A percentile compares a stretch with the other conserved stretches of the same genome.
Conservation (phyloP, 805 yeast genomes). For the Metschnikowia noctiluminum region DNA sequence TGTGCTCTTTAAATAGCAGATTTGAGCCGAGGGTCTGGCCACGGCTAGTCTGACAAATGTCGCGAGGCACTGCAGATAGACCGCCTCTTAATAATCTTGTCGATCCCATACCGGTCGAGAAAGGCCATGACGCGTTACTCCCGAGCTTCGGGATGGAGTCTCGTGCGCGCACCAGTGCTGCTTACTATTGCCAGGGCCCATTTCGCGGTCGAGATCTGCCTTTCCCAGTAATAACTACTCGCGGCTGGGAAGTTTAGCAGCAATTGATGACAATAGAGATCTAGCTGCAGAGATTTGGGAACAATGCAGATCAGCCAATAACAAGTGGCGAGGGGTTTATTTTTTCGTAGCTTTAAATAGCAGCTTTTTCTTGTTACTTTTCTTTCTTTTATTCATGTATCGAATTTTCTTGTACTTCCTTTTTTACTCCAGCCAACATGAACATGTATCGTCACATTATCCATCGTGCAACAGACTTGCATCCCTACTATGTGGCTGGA, state of each 20-base stretch:
- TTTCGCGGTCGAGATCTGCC: slow-evolving; percentile 6
- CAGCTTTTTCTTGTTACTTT: too few species aligned
- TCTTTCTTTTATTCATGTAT: too few species aligned
- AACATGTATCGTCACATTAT: too few species aligned
- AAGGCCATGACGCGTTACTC: neutral
- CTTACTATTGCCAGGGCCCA: slow-evolving; percentile 2
- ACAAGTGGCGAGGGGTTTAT: too few species aligned
- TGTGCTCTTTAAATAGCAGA: slow-evolving; percentile 6
- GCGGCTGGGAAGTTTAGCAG: neutral
- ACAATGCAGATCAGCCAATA: neutral
- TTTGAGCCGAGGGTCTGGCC: slow-evolving; percentile 8
- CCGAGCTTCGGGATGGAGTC: slow-evolving; percentile 3
- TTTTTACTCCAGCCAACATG: too few species aligned
- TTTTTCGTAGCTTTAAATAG: too few species aligned
- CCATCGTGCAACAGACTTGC: too few species aligned
- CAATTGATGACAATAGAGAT: too few species aligned
- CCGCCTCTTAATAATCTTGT: slow-evolving; percentile 1
- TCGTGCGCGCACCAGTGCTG: slow-evolving; percentile 1
- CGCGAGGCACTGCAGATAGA: slow-evolving; percentile 4
- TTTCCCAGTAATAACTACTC: neutral
- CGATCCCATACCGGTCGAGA: neutral
- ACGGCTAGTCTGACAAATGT: slow-evolving; percentile 10
- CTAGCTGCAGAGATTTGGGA: neutral
- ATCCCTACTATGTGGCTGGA: too few species aligned
- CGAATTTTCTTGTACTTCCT: too few species aligned